Conservation (phyloP, 2,329 filamentous ascomycete species). For the Fusarium ambrosium region DNA sequence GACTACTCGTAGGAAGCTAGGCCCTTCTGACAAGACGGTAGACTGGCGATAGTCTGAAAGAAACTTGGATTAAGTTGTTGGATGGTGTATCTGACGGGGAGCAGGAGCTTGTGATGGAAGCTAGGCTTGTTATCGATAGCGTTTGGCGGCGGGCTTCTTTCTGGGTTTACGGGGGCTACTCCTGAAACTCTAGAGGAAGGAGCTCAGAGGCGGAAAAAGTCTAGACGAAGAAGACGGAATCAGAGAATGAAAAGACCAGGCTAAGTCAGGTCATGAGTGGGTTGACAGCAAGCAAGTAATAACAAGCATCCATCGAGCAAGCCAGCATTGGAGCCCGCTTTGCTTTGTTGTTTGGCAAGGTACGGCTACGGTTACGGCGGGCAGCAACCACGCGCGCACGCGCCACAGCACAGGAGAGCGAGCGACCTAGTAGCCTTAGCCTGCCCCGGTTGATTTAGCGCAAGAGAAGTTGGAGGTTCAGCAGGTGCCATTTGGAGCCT, state of each 20-base stretch:
- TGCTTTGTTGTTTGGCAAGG: conserved; percentile 26
- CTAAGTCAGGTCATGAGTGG: conserved; percentile 19
- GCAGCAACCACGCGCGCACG: conserved; percentile 33
- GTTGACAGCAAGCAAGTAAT: conserved; percentile 21
- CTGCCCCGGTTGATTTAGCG: conserved; percentile 24
- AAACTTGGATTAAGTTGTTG: conserved; percentile 17
- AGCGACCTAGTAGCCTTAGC: not conserved
- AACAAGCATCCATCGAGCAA: conserved; percentile 8
- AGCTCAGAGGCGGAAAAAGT: not conserved
- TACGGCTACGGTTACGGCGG: conserved; percentile 13
- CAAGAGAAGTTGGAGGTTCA: conserved; percentile 17
- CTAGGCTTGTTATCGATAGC: conserved; percentile 40
- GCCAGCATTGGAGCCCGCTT: conserved; percentile 11
- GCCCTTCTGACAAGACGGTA: not conserved
- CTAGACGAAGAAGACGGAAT: conserved; percentile 2
- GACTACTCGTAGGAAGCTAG: not conserved
- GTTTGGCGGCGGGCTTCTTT: conserved; percentile 18
- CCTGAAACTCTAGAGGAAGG: conserved; percentile 1
- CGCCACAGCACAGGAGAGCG: conserved; percentile 26
- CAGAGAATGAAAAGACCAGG: not conserved
- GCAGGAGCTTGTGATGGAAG: conserved; percentile 13
- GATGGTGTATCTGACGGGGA: conserved; percentile 10
- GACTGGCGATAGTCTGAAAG: conserved; percentile 3
- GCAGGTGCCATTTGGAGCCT: not conserved
- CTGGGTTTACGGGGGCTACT: not conserved